phyloP scores from a whole-genome alignment of 202 grass and related monocot genomes.

The Elaeis oleifera region DNA sequence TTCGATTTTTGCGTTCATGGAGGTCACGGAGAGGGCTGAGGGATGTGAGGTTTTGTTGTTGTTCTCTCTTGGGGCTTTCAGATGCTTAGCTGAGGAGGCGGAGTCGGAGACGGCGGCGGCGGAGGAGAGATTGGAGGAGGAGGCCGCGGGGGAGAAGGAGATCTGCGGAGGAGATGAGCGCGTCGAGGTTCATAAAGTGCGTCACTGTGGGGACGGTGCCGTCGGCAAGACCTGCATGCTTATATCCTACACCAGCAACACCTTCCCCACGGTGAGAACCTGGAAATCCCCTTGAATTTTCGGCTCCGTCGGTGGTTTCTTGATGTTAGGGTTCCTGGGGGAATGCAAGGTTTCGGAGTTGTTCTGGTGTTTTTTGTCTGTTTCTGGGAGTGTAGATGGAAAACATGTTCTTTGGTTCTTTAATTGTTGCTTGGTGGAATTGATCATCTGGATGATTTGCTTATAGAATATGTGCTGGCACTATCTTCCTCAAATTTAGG shows the following conservation, averaged over 20 bases:
- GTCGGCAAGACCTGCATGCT: conserved; percentile 99
- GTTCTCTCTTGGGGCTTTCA: neutral
- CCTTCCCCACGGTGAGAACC: conserved; percentile 72
- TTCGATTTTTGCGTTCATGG: neutral
- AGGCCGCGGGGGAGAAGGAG: neutral
- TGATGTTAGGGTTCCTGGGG: neutral
- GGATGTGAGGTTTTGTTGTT: too few species aligned
- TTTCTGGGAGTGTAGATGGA: too few species aligned
- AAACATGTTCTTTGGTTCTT: too few species aligned
- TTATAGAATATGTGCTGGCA: too few species aligned
- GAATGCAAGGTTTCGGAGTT: too few species aligned
- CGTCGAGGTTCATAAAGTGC: conserved; percentile 98
- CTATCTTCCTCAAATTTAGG: too few species aligned
- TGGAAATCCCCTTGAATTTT: neutral
- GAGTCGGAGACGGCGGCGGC: too few species aligned
- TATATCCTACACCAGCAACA: conserved; percentile 98
- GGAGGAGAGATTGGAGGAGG: conserved; percentile 1
- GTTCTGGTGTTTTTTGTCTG: too few species aligned
- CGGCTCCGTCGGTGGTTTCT: conserved; percentile 1
- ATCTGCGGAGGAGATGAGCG: conserved; percentile 61
- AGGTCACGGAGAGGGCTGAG: neutral
- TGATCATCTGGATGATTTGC: too few species aligned
- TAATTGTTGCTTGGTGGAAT: too few species aligned
- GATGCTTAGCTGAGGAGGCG: neutral
- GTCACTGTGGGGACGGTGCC: conserved; percentile 91